phyloP scores from a whole-genome alignment of 805 yeast species.

The Isabelozyma rhagii region DNA sequence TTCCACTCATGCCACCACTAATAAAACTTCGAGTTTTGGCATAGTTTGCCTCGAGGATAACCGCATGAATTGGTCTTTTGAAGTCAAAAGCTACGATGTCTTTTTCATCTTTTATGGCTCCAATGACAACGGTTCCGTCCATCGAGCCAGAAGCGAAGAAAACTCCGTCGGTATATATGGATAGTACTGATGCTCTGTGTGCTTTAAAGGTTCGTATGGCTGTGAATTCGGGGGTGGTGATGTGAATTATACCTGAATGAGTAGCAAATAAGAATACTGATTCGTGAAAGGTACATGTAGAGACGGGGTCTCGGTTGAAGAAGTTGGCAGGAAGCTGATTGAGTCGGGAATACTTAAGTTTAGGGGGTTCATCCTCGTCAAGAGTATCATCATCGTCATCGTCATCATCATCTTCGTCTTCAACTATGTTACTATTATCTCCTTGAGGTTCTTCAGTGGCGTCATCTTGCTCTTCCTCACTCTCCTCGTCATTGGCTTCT shows the following conservation, averaged over 20 bases:
- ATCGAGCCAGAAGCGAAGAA: slow-evolving; percentile 85
- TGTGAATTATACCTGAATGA: slow-evolving; percentile 78
- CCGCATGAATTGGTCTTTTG: slow-evolving; percentile 84
- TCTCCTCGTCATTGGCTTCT: not conserved
- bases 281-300: slow-evolving; percentile 62
- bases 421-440: not conserved
- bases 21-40: slow-evolving; percentile 59
- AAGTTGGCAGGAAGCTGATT: slow-evolving; percentile 65
- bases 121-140: slow-evolving; percentile 89
- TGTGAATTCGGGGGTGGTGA: slow-evolving; percentile 57
- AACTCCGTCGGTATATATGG: slow-evolving; percentile 68
- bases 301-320: slow-evolving; percentile 73
- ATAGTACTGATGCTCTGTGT: slow-evolving; percentile 79
- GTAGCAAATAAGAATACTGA: slow-evolving; percentile 76
- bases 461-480: slow-evolving; percentile 2
- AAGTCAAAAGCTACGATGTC: slow-evolving; percentile 77
- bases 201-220: slow-evolving; percentile 73
- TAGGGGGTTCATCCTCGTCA: slow-evolving; percentile 63
- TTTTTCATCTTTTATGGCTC: slow-evolving; percentile 57
- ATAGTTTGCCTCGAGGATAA: slow-evolving; percentile 74
- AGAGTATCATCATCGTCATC: slow-evolving; percentile 17
- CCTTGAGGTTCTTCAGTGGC: not conserved
- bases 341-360: slow-evolving; percentile 70
- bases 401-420: slow-evolving; percentile 5
- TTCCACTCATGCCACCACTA: slow-evolving; percentile 89